Percentiles rank a stretch among this genome's conserved stretches.
Evolutionary conservation across 345 rosid species (phyloP).

Genomic region (Sisymbrium altissimum): DNA sequence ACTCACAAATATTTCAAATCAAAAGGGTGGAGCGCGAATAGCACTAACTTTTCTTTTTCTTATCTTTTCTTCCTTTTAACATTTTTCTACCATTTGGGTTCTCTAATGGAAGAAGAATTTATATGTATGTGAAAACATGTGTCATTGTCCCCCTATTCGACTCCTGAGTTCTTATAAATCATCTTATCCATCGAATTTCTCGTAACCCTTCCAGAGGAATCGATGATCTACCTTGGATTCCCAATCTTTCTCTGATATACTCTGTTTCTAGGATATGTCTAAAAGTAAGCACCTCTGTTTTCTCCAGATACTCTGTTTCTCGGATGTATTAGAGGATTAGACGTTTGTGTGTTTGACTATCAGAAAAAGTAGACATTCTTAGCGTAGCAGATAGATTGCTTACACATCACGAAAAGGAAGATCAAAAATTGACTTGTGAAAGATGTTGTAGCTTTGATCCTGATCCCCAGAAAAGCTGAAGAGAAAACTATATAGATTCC

Average conservation of each 20-base stretch:
- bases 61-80: neutral
- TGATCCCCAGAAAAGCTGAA: constrained; percentile 28
- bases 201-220: neutral
- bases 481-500: constrained; percentile 29
- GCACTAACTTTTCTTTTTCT: constrained; percentile 40
- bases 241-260: neutral
- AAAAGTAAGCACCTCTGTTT: neutral
- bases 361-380: constrained; percentile 32
- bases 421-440: constrained; percentile 28
- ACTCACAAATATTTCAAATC: neutral
- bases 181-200: neutral
- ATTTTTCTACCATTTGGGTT: constrained; percentile 30
- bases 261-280: neutral
- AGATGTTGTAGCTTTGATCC: constrained; percentile 18
- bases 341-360: neutral
- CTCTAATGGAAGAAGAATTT: constrained; percentile 37
- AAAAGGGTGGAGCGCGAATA: constrained; percentile 49
- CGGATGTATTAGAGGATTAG: constrained; percentile 5
- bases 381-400: constrained; percentile 37
- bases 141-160: constrained; percentile 24
- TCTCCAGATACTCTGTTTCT: constrained; percentile 10
- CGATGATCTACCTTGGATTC: neutral
- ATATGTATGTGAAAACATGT: constrained; percentile 26
- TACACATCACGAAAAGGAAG: constrained; percentile 38
- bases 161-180: neutral